Conservation (phyloP, 2,329 filamentous ascomycete genomes). For the Neonectria hederae region DNA sequence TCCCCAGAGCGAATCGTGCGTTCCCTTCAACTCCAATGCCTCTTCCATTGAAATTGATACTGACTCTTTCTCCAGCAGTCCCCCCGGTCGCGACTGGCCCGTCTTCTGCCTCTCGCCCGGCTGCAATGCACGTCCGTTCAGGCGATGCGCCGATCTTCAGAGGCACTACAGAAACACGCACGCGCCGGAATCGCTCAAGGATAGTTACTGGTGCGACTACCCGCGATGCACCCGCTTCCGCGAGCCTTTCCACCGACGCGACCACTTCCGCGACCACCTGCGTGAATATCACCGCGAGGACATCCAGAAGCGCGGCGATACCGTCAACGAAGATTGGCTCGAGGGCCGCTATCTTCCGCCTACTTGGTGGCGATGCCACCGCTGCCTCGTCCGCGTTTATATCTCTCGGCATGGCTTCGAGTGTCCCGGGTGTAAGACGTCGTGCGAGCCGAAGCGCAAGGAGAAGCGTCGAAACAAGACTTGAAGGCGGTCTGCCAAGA, state of each 20-base stretch:
- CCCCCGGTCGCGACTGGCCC: slow-evolving; percentile 45
- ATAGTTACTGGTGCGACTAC: slow-evolving; percentile 62
- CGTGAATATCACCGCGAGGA: slow-evolving; percentile 66
- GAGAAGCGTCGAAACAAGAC: slow-evolving; percentile 43
- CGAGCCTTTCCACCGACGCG: slow-evolving; percentile 61
- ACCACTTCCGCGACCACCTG: slow-evolving; percentile 67
- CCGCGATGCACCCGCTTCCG: slow-evolving; percentile 55
- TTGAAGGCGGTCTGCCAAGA: slow-evolving; percentile 1
- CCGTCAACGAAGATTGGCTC: slow-evolving; percentile 51
- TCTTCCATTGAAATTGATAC: slow-evolving; percentile 5
- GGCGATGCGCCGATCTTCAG: slow-evolving; percentile 63
- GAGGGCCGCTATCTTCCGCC: slow-evolving; percentile 50
- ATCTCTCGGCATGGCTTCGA: slow-evolving; percentile 53
- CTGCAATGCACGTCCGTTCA: slow-evolving; percentile 59
- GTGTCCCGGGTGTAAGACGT: slow-evolving; percentile 58
- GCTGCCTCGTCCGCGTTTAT: slow-evolving; percentile 59
- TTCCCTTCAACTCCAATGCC: neutral
- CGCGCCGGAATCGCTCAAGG: slow-evolving; percentile 51
- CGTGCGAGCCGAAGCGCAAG: slow-evolving; percentile 57
- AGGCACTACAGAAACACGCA: slow-evolving; percentile 63
- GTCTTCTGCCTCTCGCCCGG: slow-evolving; percentile 51
- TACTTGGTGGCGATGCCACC: slow-evolving; percentile 64
- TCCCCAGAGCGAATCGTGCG: slow-evolving; percentile 31
- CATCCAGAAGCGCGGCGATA: slow-evolving; percentile 57
- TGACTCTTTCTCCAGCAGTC: slow-evolving; percentile 5